Conservation (phyloP, 495 filamentous ascomycete species). For the Hypoxylon trugodes region DNA sequence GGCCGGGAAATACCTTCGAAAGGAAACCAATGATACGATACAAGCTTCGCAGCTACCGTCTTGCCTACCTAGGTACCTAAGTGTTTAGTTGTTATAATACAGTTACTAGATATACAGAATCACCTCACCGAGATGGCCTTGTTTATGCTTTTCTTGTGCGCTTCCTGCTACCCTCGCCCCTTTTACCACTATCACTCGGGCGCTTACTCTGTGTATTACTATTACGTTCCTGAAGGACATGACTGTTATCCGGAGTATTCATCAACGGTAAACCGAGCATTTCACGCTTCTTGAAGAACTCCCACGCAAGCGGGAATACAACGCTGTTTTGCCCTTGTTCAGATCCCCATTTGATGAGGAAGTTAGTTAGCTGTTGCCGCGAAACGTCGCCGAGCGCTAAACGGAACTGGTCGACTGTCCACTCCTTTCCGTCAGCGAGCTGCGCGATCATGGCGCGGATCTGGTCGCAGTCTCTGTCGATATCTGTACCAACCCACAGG, state of each 20-base stretch:
- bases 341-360: conserved; percentile 17
- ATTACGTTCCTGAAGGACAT: neutral
- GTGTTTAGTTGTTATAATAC: no score
- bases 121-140: neutral
- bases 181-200: neutral
- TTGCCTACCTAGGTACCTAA: no score
- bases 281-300: conserved; percentile 38
- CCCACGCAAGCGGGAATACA: conserved; percentile 21
- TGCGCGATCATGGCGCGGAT: conserved; percentile 31
- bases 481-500: neutral
- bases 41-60: no score
- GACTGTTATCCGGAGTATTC: neutral
- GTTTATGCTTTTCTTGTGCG: conserved; percentile 5
- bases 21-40: no score
- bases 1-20: no score
- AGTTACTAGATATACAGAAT: no score
- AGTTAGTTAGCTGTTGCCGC: conserved; percentile 14
- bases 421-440: conserved; percentile 9
- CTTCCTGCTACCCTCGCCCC: neutral
- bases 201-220: conserved; percentile 7
- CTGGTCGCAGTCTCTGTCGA: conserved; percentile 37
- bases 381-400: neutral
- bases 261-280: conserved; percentile 7
- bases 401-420: conserved; percentile 27
- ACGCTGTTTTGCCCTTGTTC: neutral